These are phyloP conservation scores for Penicillium roqueforti DNA, from an alignment of 495 filamentous ascomycete genomes.

Conservation along the genomic window DNA sequence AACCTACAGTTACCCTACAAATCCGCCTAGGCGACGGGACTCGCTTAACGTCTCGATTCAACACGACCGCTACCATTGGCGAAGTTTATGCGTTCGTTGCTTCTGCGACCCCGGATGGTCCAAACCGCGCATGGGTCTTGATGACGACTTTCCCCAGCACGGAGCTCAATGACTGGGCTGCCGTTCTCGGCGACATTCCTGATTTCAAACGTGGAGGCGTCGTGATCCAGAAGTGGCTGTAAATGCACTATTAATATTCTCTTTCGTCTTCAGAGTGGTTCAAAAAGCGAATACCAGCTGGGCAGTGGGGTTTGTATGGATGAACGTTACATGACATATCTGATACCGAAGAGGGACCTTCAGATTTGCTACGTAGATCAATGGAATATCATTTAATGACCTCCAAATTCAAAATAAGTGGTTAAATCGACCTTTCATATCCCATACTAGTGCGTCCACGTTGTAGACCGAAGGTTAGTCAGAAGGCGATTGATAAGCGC, in stretches of 20 bases:
- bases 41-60: slow-evolving; percentile 81
- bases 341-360: background rate
- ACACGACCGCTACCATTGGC: slow-evolving; percentile 83
- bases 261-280: background rate
- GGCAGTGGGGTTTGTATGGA: background rate
- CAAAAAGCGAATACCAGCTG: slow-evolving; percentile 7
- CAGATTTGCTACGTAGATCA: slow-evolving; percentile 1
- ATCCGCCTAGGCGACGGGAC: slow-evolving; percentile 90
- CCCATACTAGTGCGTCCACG: background rate
- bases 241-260: background rate
- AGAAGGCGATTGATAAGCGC: slow-evolving; percentile 44
- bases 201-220: slow-evolving; percentile 83
- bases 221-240: slow-evolving; percentile 86
- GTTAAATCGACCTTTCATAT: background rate
- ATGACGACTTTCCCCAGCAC: slow-evolving; percentile 97
- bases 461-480: slow-evolving; percentile 8
- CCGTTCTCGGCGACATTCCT: slow-evolving; percentile 66
- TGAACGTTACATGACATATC: slow-evolving; percentile 2
- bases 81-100: slow-evolving; percentile 86
- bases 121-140: slow-evolving; percentile 65
- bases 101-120: slow-evolving; percentile 57
- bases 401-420: background rate
- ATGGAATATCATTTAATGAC: background rate
- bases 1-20: slow-evolving; percentile 74
- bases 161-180: slow-evolving; percentile 71